Evolutionary conservation across 305 asterid genomes (phyloP), one percentile per base, ranked within the genome.

Genomic region (Fraxinus dipetala): DNA sequence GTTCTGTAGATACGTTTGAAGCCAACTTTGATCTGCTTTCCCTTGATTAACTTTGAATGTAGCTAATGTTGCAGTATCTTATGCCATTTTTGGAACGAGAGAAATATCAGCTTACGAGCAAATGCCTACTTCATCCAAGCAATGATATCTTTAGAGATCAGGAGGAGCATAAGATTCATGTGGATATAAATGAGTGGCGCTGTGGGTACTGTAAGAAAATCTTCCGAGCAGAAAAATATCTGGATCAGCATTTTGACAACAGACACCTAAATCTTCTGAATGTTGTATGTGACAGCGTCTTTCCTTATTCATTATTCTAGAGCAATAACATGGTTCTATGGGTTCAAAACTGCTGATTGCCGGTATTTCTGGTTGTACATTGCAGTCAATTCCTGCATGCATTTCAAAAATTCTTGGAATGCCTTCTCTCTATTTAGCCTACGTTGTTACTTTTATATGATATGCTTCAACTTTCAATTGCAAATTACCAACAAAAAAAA

Each of bases 161-260:
- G 78, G 98, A 95, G 92, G 90, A 92, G 78, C 97, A 95, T 87
- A 95, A 95, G 87, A 82, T 90, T 85, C 97, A 95, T 18, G 61
- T 91, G 35, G 98, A 95, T 87, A 74, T 91, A 80, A 91, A 91
- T 88, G 98, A 95, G 63, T 95, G 98, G 98, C 88, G 87, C 38
- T 93, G 98, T 84, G 98, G 98, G 59, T 95, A 91, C 83, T 95
- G 98, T 84, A 93, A 90, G 90, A 95, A 95, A 93, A 73, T 75
- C 77, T 95, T 95, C 88, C 92, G 92, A 61, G 97, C 97, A 32
- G 98, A 95, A 85, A 92, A 87, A 35, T 91, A 78, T 89, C 87
- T 95, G 84, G 98, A 95, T 88, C 96, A 90, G 85, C 98, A 95
- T 93, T 93, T 95, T 88, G 98, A 93, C 89, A 93, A 87, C 91